A percentile compares a stretch with the other conserved stretches of the same genome.
These are phyloP conservation scores for Cytospora leucostoma DNA, from an alignment of 2,329 filamentous ascomycete genomes.

Conservation along the genomic window DNA sequence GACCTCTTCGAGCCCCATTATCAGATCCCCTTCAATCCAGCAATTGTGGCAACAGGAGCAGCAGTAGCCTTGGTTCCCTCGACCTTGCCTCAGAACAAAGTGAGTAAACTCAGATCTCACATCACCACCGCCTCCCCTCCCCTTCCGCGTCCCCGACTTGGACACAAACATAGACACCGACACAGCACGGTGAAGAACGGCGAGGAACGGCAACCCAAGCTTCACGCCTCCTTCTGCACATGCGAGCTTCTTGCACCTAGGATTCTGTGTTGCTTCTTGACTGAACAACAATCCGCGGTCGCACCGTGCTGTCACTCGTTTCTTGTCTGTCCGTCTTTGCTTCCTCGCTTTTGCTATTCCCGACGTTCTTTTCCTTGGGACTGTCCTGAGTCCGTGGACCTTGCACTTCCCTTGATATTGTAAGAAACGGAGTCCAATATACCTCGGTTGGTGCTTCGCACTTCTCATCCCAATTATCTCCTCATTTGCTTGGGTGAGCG, in stretches of 20 bases:
- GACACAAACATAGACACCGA: neutral
- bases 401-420: neutral
- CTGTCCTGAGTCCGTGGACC: neutral
- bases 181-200: neutral
- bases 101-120: neutral
- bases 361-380: conserved; percentile 2
- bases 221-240: conserved; percentile 7
- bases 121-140: neutral
- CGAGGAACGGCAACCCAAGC: neutral
- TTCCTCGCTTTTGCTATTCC: conserved; percentile 26
- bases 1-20: neutral
- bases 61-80: neutral
- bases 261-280: conserved; percentile 31
- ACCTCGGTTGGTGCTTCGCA: conserved; percentile 5
- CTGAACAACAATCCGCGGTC: conserved; percentile 34
- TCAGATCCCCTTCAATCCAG: neutral
- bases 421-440: neutral
- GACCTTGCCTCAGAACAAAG: neutral
- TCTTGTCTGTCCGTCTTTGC: conserved; percentile 27
- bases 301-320: conserved; percentile 34
- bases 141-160: neutral
- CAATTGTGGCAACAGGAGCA: neutral
- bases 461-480: neutral
- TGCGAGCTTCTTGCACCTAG: neutral
- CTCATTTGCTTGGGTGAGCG: neutral